Evolutionary conservation across 495 filamentous ascomycete genomes (phyloP).

Genomic region (Penicillium diatomitis): DNA sequence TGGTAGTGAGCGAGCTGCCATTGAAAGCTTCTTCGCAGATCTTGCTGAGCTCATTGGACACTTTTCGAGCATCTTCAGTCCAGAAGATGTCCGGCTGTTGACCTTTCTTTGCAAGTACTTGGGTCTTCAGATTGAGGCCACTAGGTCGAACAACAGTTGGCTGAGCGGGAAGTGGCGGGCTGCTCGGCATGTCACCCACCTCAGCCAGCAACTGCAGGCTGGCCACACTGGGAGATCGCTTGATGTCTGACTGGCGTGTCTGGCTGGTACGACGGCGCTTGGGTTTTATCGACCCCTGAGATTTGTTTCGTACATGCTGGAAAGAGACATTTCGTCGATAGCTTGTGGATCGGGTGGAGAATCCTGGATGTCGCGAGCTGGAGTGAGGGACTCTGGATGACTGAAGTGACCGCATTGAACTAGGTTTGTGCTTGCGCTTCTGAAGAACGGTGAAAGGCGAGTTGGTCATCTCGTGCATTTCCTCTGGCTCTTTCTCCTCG

Average conservation of each 20-base stretch:
- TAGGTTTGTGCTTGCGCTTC: slow-evolving; percentile 27
- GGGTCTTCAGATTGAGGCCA: slow-evolving; percentile 16
- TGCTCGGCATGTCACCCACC: slow-evolving; percentile 17
- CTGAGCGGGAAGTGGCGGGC: slow-evolving; percentile 33
- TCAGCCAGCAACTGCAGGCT: slow-evolving; percentile 21
- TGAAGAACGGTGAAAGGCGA: slow-evolving; percentile 28
- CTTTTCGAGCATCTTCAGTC: slow-evolving; percentile 52
- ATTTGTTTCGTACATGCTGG: slow-evolving; percentile 43
- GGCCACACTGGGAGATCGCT: slow-evolving; percentile 18
- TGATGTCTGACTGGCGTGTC: slow-evolving; percentile 9
- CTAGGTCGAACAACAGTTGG: slow-evolving; percentile 29
- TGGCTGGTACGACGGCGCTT: slow-evolving; percentile 13
- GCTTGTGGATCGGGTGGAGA: slow-evolving; percentile 46
- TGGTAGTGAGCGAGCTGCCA: slow-evolving; percentile 49
- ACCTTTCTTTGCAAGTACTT: slow-evolving; percentile 28
- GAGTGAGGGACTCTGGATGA: slow-evolving; percentile 26
- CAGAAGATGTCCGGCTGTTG: slow-evolving; percentile 41
- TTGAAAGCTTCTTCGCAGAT: slow-evolving; percentile 81
- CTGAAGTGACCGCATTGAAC: slow-evolving; percentile 32
- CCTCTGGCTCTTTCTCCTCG: slow-evolving; percentile 17
- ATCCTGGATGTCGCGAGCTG: slow-evolving; percentile 53
- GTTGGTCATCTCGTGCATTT: not conserved
- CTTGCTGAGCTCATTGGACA: slow-evolving; percentile 57
- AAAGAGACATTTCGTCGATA: slow-evolving; percentile 80
- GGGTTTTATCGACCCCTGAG: slow-evolving; percentile 28